phyloP scores from a whole-genome alignment of 768 basidiomycete genomes.

The Dendrothele bispora region DNA sequence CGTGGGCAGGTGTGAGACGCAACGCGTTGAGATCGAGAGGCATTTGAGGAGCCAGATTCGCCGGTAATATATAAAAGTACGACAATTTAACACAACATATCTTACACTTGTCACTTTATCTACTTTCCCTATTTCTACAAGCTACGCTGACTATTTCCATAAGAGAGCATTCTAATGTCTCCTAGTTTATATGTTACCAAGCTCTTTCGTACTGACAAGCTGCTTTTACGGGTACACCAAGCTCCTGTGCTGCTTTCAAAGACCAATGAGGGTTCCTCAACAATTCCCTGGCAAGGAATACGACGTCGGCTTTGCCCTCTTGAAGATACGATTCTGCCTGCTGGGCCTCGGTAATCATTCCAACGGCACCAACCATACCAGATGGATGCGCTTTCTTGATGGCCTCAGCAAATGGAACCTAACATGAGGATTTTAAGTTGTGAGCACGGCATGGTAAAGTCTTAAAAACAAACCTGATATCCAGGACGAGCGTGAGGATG shows the following conservation, averaged over 20 bases:
- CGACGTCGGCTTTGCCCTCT: conserved; percentile 65
- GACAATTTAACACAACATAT: too few species aligned
- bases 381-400: conserved; percentile 61
- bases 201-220: conserved; percentile 73
- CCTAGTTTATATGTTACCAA: conserved; percentile 41
- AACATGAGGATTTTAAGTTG: not conserved
- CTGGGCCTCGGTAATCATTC: conserved; percentile 64
- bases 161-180: too few species aligned
- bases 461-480: conserved; percentile 53
- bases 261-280: conserved; percentile 68
- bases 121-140: too few species aligned
- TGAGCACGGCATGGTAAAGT: not conserved
- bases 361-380: conserved; percentile 62
- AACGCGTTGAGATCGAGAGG: too few species aligned
- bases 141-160: too few species aligned
- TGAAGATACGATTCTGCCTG: conserved; percentile 59
- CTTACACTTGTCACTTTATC: too few species aligned
- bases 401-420: conserved; percentile 70
- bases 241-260: conserved; percentile 56
- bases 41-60: too few species aligned
- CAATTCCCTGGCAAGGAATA: conserved; percentile 67
- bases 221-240: conserved; percentile 65
- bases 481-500: conserved; percentile 56
- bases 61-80: too few species aligned
- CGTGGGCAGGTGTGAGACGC: too few species aligned